phyloP scores from a whole-genome alignment of 495 filamentous ascomycete species.

The Penicillium cataractarum region DNA sequence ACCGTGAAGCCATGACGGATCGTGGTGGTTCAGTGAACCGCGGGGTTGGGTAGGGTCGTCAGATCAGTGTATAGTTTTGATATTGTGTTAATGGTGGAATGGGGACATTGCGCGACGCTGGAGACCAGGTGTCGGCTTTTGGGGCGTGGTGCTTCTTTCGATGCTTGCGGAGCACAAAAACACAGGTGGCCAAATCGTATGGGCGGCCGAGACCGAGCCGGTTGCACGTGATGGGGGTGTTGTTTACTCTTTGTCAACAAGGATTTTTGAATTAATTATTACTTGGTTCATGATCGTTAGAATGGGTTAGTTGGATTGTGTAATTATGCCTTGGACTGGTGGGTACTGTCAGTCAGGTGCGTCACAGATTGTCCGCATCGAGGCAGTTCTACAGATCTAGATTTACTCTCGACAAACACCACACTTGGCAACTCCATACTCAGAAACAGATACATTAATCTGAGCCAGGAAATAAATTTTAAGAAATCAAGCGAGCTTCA shows the following conservation, averaged over 20 bases:
- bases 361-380: not conserved
- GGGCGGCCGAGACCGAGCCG: constrained; percentile 10
- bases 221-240: constrained; percentile 27
- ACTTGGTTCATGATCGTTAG: too few species aligned
- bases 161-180: constrained; percentile 33
- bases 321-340: not conserved
- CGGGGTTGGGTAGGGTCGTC: not conserved
- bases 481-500: constrained; percentile 13
- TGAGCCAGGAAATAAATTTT: not conserved
- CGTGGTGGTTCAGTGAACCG: constrained; percentile 9
- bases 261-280: too few species aligned
- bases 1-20: constrained; percentile 37
- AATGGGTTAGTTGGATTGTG: not conserved
- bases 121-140: not conserved
- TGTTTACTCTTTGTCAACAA: not conserved
- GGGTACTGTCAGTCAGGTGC: not conserved
- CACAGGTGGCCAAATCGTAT: constrained; percentile 36
- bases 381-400: not conserved
- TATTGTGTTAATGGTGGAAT: not conserved
- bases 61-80: not conserved
- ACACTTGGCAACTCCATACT: not conserved
- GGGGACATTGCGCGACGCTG: constrained; percentile 17
- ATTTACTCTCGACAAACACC: not conserved
- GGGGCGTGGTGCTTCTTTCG: constrained; percentile 12
- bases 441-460: not conserved